Percentiles rank a stretch among this genome's conserved stretches.
phyloP scores from a whole-genome alignment of 75 land plant genomes.

The Isoetes taiwanensis region DNA sequence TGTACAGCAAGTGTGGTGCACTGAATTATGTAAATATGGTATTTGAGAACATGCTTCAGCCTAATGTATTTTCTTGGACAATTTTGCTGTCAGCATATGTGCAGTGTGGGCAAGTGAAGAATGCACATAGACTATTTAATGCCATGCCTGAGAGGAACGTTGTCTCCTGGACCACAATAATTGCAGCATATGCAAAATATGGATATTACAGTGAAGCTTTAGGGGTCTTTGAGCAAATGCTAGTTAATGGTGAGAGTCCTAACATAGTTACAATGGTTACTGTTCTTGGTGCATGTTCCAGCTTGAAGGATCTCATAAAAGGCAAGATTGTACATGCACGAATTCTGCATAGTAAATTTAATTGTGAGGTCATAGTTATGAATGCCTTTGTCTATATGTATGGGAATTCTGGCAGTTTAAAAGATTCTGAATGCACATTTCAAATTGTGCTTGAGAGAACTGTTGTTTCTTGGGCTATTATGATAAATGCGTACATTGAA shows the following conservation, averaged over 20 bases:
- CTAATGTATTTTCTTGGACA: too few species aligned
- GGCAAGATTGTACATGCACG: slow-evolving; percentile 1
- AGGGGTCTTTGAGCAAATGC: slow-evolving; percentile 5
- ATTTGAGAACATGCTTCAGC: too few species aligned
- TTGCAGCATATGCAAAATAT: slow-evolving; percentile 6
- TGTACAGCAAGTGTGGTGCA: too few species aligned
- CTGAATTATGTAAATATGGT: too few species aligned
- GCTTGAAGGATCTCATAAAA: background rate
- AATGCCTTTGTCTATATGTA: background rate
- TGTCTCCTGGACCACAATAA: slow-evolving; percentile 3
- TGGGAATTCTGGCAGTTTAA: too few species aligned
- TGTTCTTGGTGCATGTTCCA: slow-evolving; percentile 2
- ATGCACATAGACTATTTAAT: slow-evolving; percentile 9
- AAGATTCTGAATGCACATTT: too few species aligned
- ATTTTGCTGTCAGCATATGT: too few species aligned
- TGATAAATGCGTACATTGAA: too few species aligned
- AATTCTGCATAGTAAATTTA: background rate
- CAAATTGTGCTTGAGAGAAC: too few species aligned
- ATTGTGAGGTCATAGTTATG: background rate
- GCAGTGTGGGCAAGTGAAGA: slow-evolving; percentile 10
- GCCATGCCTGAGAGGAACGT: background rate
- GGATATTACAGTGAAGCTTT: background rate
- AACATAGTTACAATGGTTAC: background rate
- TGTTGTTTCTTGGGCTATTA: too few species aligned
- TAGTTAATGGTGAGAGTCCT: background rate